Base-by-base conservation (phyloP, 805 yeast genomes). In the Debaryomyces maramus region DNA sequence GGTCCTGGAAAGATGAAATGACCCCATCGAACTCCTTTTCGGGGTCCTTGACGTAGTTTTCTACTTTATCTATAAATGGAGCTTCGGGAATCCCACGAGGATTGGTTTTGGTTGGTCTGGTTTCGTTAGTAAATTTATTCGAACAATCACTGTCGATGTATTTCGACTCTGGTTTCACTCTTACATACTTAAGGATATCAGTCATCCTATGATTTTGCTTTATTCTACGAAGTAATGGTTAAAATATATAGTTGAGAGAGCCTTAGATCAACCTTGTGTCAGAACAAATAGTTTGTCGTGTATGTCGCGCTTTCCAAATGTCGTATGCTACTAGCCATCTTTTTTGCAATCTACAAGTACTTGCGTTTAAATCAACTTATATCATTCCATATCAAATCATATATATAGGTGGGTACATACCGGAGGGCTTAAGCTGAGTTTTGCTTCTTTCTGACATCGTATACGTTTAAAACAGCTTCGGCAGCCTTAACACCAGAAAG, bases 41-140 rank as follows among this genome's bases (percentile, higher is more conserved):
- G 2, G 81, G 73, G 50, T 75, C 72, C 54, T 80, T 84, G 46
- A 89, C 76, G 50, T 81, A 78, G 36, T 80, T 83, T 40, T 81
- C 93, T 7, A 90, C 93, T 41, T 80, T 79, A 46, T 85, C 95
- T 38, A 93, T 81, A 61, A 93, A 93, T 29, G 95, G 96, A 1
- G 99, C 99, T 56, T 87, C 85, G 5, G 99, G 99, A 41, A 93
- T 93, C 3, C 99, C 99, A 48, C 98, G 77, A 7, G 97, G 93
- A 56, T 93, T 93, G 17, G 81, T 66, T 36, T 78, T 73, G 2
- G 74, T 75, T 10, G 83, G 73, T 52, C 83, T 80, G 42, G 47
- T 16, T n/a, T 22, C 26, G 35, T 45, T 39, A 39, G 39, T 35
- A 36, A n/a, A 6, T 9, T 9, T 21, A 10, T 19, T n/a, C n/a